Percentiles rank a stretch among this genome's conserved stretches.
phyloP scores from a whole-genome alignment of 2,329 filamentous ascomycete species.

The Epicoccum sorghinum region DNA sequence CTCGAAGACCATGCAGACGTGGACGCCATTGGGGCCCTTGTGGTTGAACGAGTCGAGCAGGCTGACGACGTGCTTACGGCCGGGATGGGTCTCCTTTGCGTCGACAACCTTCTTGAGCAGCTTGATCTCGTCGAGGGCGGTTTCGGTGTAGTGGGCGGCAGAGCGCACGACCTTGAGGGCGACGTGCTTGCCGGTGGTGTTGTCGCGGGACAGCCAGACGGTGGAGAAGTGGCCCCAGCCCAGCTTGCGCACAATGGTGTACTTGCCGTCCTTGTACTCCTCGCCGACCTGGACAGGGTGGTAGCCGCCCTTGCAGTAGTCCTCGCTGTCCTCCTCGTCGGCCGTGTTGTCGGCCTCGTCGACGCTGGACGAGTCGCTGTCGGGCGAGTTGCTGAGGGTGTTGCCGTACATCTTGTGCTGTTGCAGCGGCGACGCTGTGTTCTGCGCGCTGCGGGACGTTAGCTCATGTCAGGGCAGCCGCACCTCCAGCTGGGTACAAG shows the following conservation, averaged over 20 bases:
- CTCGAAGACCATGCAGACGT: conserved; percentile 99
- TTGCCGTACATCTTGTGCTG: conserved; percentile 57
- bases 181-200: conserved; percentile 88
- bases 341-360: conserved; percentile 88
- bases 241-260: conserved; percentile 93
- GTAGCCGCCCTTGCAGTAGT: conserved; percentile 99
- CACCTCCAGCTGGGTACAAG: not conserved
- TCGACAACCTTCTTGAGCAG: conserved; percentile 95
- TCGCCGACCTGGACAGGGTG: conserved; percentile 94
- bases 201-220: conserved; percentile 85
- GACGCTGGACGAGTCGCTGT: conserved; percentile 77
- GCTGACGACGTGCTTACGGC: conserved; percentile 93
- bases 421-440: conserved; percentile 54
- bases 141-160: conserved; percentile 98
- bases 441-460: conserved; percentile 48
- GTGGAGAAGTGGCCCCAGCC: conserved; percentile 99
- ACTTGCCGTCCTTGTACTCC: conserved; percentile 96
- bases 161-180: conserved; percentile 97
- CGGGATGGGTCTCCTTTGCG: conserved; percentile 92
- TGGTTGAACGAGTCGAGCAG: conserved; percentile 97
- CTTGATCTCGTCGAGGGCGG: conserved; percentile 98
- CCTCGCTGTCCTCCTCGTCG: conserved; percentile 97
- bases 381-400: conserved; percentile 74
- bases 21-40: conserved; percentile 92
- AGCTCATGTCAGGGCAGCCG: conserved; percentile 4